Base-by-base conservation (phyloP, 2,329 filamentous ascomycete species). In the Grosmannia penicillata region DNA sequence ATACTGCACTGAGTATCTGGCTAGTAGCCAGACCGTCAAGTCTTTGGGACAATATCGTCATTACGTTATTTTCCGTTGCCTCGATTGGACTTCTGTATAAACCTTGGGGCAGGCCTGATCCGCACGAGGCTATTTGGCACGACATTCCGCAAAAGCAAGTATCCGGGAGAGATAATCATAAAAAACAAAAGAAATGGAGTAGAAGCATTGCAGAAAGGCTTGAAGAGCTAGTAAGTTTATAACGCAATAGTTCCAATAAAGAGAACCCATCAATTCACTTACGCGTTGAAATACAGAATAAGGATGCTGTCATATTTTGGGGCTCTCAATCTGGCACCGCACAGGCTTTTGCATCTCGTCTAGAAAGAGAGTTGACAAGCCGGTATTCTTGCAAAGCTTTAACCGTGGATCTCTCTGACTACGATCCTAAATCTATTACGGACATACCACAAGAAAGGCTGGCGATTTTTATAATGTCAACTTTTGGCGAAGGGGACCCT, bases 271-370 rank as follows among this genome's bases (percentile, higher is more conserved):
- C n/a, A n/a, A n/a, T n/a, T n/a, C n/a, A n/a, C n/a, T n/a, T n/a
- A n/a, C n/a, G n/a, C n/a, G n/a, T n/a, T n/a, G n/a, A n/a, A n/a
- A n/a, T 28, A 7, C 27, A 28, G 30, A 22, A 32, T 19, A 32
- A 13, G n/a, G 3, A 21, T 7, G 30, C 19, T 14, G 30, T 32
- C 30, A 21, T 34, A 14, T 34, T 34, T 22, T 34, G 32, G 32
- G 32, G 32, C 4, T 65, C 62, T 2, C 63, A 66, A 43, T 63
- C 61, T 4, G 62, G 63, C 8, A 65, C 61, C 0, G 60, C 62
- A 0, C 61, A 66, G 43, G 53, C 54, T 9, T 56, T 65, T 36
- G 62, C 62, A 8, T 54, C 55, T 36, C 53, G 54, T 6, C 48
- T 66, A 1, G 55, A 23, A 5, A 8, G 54, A 4, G 53, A 39